phyloP scores from a whole-genome alignment of 2,329 filamentous ascomycete genomes.

The Cladosporium velox region DNA sequence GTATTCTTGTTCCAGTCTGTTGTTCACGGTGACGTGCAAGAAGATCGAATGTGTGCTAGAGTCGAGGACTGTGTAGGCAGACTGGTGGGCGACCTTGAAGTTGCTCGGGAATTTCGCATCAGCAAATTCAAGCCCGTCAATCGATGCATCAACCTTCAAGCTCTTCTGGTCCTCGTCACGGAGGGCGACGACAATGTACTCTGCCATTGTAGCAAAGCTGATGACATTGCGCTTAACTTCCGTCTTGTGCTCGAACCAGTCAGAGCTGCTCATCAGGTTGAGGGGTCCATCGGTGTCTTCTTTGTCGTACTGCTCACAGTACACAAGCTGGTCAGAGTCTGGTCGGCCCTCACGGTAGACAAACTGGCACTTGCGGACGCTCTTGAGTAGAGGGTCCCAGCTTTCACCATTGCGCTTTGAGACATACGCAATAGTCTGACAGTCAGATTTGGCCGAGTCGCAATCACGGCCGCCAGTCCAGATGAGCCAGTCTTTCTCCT shows the following conservation, averaged over 20 bases:
- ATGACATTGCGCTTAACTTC: slow-evolving; percentile 70
- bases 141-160: slow-evolving; percentile 75
- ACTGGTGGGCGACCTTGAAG: slow-evolving; percentile 75
- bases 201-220: slow-evolving; percentile 90
- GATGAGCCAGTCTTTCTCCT: slow-evolving; percentile 84
- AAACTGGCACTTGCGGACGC: slow-evolving; percentile 83
- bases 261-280: slow-evolving; percentile 73
- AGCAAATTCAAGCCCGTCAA: slow-evolving; percentile 82
- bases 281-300: slow-evolving; percentile 60
- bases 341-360: slow-evolving; percentile 64
- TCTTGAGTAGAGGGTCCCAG: slow-evolving; percentile 75
- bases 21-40: slow-evolving; percentile 82
- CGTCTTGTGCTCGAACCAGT: slow-evolving; percentile 71
- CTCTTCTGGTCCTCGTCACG: slow-evolving; percentile 65
- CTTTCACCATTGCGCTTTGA: slow-evolving; percentile 74
- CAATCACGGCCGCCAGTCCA: slow-evolving; percentile 78
- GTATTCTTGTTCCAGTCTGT: slow-evolving; percentile 64
- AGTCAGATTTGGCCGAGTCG: slow-evolving; percentile 57
- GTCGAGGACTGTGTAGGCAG: slow-evolving; percentile 88
- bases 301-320: slow-evolving; percentile 64
- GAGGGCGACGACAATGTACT: slow-evolving; percentile 89
- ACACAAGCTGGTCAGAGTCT: slow-evolving; percentile 65
- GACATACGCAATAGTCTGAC: slow-evolving; percentile 73
- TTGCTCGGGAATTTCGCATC: slow-evolving; percentile 83
- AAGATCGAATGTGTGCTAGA: slow-evolving; percentile 95